These are phyloP conservation scores for Gaultheria prostrata DNA, from an alignment of 148 eudicot species.

Conservation along the genomic window DNA sequence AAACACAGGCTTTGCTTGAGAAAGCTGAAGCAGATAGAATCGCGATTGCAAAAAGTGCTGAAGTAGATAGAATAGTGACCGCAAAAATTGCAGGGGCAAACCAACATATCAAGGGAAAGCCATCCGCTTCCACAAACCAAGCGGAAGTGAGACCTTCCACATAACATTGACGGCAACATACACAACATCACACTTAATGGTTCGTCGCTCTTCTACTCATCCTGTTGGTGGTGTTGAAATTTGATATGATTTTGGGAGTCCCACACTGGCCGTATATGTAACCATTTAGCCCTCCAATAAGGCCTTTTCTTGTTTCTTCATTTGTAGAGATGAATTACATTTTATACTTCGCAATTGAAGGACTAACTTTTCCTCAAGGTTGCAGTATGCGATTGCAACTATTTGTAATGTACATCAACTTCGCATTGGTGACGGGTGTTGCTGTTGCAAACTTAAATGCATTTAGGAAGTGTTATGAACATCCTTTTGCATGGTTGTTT, in stretches of 20 bases:
- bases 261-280: not conserved
- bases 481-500: not conserved
- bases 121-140: constrained; percentile 9
- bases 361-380: not conserved
- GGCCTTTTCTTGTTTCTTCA: not conserved
- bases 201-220: not conserved
- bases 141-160: constrained; percentile 19
- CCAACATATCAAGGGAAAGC: constrained; percentile 21
- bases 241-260: not conserved
- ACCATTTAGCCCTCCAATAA: not conserved
- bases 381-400: not conserved
- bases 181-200: not conserved
- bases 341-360: not conserved
- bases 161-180: not conserved
- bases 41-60: constrained; percentile 35
- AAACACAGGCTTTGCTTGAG: constrained; percentile 67
- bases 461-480: not conserved
- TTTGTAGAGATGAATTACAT: not conserved
- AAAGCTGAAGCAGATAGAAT: constrained; percentile 51
- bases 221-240: not conserved
- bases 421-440: not conserved
- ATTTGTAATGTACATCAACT: not conserved
- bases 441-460: not conserved
- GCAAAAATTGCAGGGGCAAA: constrained; percentile 28
- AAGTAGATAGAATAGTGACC: constrained; percentile 44